These are phyloP conservation scores for Hibiscus trionum DNA, from an alignment of 345 rosid species.

Conservation along the genomic window DNA sequence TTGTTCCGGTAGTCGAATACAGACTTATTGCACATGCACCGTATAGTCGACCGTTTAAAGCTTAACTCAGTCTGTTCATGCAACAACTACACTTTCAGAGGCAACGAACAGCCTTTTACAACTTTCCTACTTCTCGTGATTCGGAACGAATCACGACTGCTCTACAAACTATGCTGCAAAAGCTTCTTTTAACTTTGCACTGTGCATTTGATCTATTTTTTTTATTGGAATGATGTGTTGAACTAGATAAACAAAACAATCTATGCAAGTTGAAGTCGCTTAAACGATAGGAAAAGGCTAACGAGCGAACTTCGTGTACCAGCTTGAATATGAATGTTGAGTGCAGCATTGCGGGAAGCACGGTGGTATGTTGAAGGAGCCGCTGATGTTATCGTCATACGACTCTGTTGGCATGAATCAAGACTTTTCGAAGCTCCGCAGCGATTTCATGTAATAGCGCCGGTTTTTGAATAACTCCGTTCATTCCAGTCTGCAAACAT, in stretches of 20 bases:
- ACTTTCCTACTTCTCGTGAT: background rate
- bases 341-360: constrained; percentile 22
- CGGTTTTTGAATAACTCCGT: constrained; percentile 78
- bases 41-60: background rate
- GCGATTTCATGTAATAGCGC: constrained; percentile 53
- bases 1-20: no score
- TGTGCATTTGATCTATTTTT: background rate
- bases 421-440: constrained; percentile 61
- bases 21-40: no score
- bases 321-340: constrained; percentile 24
- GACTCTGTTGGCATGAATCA: constrained; percentile 45
- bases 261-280: constrained; percentile 6
- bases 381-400: constrained; percentile 9
- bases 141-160: background rate
- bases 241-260: constrained; percentile 1
- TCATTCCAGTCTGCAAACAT: constrained; percentile 63
- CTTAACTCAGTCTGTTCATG: background rate
- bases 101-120: background rate
- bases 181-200: background rate
- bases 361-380: background rate
- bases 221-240: background rate
- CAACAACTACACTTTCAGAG: background rate
- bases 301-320: constrained; percentile 26
- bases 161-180: background rate
- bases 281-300: background rate